Evolutionary conservation across 345 rosid species (phyloP).

Genomic region (Rubroshorea leprosula): DNA sequence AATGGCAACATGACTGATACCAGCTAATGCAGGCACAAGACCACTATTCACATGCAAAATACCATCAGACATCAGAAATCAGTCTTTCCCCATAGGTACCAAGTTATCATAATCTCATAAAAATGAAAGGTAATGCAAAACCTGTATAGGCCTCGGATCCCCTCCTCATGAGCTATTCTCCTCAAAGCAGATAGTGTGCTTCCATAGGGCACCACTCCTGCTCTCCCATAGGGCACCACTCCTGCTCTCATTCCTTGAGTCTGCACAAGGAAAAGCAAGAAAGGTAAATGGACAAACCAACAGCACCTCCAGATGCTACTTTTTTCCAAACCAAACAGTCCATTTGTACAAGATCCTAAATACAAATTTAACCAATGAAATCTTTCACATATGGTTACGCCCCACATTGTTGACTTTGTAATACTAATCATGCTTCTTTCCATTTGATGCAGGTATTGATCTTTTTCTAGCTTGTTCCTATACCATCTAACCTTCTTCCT

Average conservation of each 20-base stretch:
- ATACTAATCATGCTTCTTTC: neutral
- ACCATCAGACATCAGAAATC: slow-evolving; percentile 5
- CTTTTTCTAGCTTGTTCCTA: neutral
- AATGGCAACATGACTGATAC: slow-evolving; percentile 89
- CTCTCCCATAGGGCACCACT: slow-evolving; percentile 64
- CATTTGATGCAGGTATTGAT: neutral
- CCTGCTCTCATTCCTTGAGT: slow-evolving; percentile 72
- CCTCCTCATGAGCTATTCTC: slow-evolving; percentile 76
- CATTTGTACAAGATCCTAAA: neutral
- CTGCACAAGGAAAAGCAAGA: slow-evolving; percentile 29
- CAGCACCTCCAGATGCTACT: slow-evolving; percentile 3
- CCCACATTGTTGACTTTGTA: neutral
- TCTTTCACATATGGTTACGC: neutral
- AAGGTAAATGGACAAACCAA: slow-evolving; percentile 1
- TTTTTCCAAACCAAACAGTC: neutral
- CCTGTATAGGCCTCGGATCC: slow-evolving; percentile 88
- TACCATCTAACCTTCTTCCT: neutral
- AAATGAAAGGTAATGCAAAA: slow-evolving; percentile 8
- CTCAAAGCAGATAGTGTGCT: slow-evolving; percentile 72
- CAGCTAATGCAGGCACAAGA: slow-evolving; percentile 83
- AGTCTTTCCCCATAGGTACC: neutral
- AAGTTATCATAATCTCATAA: neutral
- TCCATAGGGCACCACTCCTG: slow-evolving; percentile 58
- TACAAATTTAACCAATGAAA: neutral
- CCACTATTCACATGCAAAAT: slow-evolving; percentile 47